Evolutionary conservation across 768 basidiomycete species (phyloP).

Genomic region (Tubosaeta sp.): DNA sequence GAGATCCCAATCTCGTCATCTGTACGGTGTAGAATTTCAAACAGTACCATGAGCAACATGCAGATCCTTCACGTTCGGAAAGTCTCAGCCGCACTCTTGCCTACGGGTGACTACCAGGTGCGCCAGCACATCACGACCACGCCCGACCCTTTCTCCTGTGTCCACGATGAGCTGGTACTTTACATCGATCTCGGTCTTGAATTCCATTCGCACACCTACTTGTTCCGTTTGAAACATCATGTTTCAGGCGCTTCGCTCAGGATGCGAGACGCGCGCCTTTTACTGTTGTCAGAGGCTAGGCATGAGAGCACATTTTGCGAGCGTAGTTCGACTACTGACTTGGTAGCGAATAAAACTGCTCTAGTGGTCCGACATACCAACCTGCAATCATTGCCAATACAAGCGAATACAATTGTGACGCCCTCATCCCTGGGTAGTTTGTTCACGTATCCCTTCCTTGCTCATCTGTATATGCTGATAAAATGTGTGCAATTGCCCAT

Average conservation of each 20-base stretch:
- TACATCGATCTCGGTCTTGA: background rate
- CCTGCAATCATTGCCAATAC: too few species aligned
- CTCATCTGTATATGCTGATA: too few species aligned
- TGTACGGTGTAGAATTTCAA: background rate
- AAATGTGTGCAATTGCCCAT: too few species aligned
- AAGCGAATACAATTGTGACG: too few species aligned
- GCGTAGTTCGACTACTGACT: too few species aligned
- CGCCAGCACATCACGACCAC: background rate
- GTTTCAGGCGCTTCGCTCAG: background rate
- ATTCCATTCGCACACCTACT: background rate
- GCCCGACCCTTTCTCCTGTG: background rate
- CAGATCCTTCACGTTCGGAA: background rate
- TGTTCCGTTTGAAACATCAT: background rate
- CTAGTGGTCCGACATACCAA: too few species aligned
- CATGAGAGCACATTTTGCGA: too few species aligned
- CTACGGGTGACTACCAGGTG: background rate
- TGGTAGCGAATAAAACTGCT: too few species aligned
- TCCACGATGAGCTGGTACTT: too few species aligned
- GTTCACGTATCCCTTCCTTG: too few species aligned
- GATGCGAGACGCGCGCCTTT: background rate
- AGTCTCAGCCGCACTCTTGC: background rate
- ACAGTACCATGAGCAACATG: background rate
- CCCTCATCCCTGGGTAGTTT: too few species aligned
- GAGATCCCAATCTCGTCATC: background rate
- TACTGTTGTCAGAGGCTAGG: background rate